Evolutionary conservation across 441 rosid species (phyloP).

Genomic region (Euphorbia schlechtendalii): DNA sequence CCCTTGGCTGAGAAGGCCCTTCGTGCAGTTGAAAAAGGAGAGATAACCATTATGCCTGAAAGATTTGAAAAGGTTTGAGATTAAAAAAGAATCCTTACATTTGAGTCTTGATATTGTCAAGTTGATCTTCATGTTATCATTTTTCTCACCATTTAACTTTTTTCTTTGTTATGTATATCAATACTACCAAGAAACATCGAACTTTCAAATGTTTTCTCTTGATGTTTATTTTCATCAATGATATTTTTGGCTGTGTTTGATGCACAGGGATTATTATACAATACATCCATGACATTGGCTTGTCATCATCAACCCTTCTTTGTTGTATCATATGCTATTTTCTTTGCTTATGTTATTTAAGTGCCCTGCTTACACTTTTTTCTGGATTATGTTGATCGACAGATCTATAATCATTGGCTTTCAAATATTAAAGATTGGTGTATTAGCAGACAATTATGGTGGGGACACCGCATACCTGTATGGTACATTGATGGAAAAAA

Average conservation of each 20-base stretch:
- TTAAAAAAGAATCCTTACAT: too few relatives aligned
- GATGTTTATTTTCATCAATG: constrained; percentile 1
- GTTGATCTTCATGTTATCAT: background rate
- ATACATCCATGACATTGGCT: background rate
- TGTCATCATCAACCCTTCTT: background rate
- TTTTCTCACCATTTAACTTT: background rate
- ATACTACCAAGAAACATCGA: background rate
- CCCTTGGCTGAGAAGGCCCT: constrained; percentile 96
- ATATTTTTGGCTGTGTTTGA: background rate
- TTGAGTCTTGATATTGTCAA: background rate
- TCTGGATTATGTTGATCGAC: constrained; percentile 18
- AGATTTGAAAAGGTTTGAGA: constrained; percentile 83
- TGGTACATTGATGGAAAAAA: constrained; percentile 91
- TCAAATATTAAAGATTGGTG: constrained; percentile 98
- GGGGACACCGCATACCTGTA: constrained; percentile 98
- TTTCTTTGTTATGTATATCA: background rate
- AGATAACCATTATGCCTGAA: constrained; percentile 75
- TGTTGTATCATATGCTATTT: background rate
- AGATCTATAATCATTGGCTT: constrained; percentile 95
- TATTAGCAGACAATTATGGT: constrained; percentile 96
- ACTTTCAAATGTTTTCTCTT: background rate
- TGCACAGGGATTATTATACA: too few relatives aligned
- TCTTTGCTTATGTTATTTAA: background rate
- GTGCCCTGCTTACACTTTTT: constrained; percentile 3
- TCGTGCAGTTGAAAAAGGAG: constrained; percentile 72